Evolutionary conservation across 2,329 filamentous ascomycete species (phyloP).

Genomic region (Nigrograna mackinnonii): DNA sequence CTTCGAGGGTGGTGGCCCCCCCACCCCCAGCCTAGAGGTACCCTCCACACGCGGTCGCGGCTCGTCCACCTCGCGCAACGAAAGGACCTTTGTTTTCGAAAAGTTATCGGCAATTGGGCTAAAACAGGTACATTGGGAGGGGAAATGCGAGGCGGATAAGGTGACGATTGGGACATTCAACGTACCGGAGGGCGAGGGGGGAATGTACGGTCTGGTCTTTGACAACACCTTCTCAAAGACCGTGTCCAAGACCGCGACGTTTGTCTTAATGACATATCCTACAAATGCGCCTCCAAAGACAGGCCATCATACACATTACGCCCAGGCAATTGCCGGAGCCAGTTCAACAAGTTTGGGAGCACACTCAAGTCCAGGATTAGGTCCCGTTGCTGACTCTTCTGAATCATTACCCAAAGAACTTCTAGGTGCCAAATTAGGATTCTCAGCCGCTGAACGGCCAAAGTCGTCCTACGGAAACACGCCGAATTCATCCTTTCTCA

Average conservation of each 20-base stretch:
- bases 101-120: conserved; percentile 66
- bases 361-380: conserved; percentile 45
- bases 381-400: conserved; percentile 50
- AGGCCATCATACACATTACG: conserved; percentile 68
- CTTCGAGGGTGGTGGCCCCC: conserved; percentile 29
- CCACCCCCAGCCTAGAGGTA: conserved; percentile 56
- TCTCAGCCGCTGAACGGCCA: conserved; percentile 41
- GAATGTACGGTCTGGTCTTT: conserved; percentile 96
- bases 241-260: conserved; percentile 88
- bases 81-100: conserved; percentile 70
- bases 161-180: conserved; percentile 90
- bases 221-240: conserved; percentile 98
- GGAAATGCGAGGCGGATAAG: conserved; percentile 95
- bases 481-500: conserved; percentile 65
- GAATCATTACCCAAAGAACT: conserved; percentile 52
- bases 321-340: conserved; percentile 56
- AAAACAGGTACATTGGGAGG: conserved; percentile 74
- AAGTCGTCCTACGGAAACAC: conserved; percentile 36
- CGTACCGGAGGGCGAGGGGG: conserved; percentile 72
- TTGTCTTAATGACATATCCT: conserved; percentile 92
- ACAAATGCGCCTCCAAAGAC: conserved; percentile 78
- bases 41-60: conserved; percentile 58
- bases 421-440: conserved; percentile 11
- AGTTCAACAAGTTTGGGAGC: conserved; percentile 41
- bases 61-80: conserved; percentile 64